phyloP scores from a whole-genome alignment of 2,329 filamentous ascomycete genomes.

The Fusarium lateritium region DNA sequence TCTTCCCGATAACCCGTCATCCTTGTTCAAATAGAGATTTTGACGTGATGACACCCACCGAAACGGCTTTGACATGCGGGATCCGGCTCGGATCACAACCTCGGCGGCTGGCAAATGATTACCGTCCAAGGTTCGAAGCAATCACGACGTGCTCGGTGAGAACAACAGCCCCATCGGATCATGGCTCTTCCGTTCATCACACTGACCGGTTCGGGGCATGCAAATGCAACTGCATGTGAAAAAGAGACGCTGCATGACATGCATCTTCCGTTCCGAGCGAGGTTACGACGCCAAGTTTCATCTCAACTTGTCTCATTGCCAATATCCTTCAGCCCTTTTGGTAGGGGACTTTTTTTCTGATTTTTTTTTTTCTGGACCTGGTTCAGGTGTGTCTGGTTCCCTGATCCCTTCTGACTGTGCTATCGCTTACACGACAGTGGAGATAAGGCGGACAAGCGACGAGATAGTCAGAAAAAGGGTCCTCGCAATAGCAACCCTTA shows the following conservation, averaged over 20 bases:
- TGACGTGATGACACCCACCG: conserved; percentile 40
- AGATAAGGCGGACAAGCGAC: conserved; percentile 4
- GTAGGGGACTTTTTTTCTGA: conserved; percentile 1
- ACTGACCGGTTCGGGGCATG: conserved; percentile 12
- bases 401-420: conserved; percentile 1
- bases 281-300: conserved; percentile 5
- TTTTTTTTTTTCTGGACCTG: not conserved
- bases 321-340: conserved; percentile 18
- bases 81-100: conserved; percentile 28
- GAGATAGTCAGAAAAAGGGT: conserved; percentile 2
- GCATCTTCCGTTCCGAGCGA: conserved; percentile 8
- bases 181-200: conserved; percentile 15
- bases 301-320: conserved; percentile 4
- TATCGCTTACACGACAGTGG: not conserved
- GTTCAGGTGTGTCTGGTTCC: conserved; percentile 14
- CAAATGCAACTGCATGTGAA: conserved; percentile 24
- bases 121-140: conserved; percentile 10
- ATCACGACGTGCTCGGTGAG: conserved; percentile 13
- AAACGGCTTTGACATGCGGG: conserved; percentile 14
- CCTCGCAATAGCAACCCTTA: not conserved
- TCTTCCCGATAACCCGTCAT: conserved; percentile 36
- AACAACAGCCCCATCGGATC: not conserved
- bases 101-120: conserved; percentile 22
- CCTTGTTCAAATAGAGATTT: conserved; percentile 22
- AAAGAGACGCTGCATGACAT: conserved; percentile 22